These are phyloP conservation scores for Cajanus cajan DNA, from an alignment of 306 rosid genomes.

Conservation along the genomic window DNA sequence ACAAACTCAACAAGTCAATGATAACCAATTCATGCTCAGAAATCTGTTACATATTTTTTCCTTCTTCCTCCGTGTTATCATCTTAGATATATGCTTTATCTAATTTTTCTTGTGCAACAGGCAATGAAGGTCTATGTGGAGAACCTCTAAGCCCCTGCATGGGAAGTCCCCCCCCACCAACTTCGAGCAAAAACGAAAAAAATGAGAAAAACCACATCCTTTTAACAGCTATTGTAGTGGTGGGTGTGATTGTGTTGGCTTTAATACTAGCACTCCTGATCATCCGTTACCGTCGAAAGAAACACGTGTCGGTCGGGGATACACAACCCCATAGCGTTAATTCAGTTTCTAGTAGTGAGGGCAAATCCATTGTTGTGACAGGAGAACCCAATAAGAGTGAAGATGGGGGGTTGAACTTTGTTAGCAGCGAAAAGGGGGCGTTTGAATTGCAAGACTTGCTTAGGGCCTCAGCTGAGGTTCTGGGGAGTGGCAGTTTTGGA, in stretches of 20 bases:
- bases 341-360: constrained; percentile 18
- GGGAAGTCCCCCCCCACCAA: background rate
- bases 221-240: constrained; percentile 28
- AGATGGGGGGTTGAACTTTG: constrained; percentile 44
- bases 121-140: constrained; percentile 70
- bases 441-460: constrained; percentile 74
- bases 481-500: constrained; percentile 86
- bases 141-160: constrained; percentile 55
- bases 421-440: constrained; percentile 36
- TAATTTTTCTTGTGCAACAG: constrained; percentile 42
- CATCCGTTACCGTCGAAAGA: constrained; percentile 28
- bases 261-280: constrained; percentile 27
- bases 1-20: background rate
- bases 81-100: background rate
- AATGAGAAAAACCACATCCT: constrained; percentile 22
- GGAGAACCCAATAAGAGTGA: constrained; percentile 32
- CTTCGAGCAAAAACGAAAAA: too few relatives aligned
- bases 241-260: constrained; percentile 34
- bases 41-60: background rate
- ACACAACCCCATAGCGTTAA: background rate
- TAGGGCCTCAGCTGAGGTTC: constrained; percentile 73
- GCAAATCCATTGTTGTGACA: constrained; percentile 8
- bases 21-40: background rate
- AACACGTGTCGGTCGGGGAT: background rate
- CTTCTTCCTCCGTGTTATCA: background rate